A percentile compares a stretch with the other conserved stretches of the same genome.
These are phyloP conservation scores for Aspergillus intermedius DNA, from an alignment of 2,329 filamentous ascomycete species.

Conservation along the genomic window DNA sequence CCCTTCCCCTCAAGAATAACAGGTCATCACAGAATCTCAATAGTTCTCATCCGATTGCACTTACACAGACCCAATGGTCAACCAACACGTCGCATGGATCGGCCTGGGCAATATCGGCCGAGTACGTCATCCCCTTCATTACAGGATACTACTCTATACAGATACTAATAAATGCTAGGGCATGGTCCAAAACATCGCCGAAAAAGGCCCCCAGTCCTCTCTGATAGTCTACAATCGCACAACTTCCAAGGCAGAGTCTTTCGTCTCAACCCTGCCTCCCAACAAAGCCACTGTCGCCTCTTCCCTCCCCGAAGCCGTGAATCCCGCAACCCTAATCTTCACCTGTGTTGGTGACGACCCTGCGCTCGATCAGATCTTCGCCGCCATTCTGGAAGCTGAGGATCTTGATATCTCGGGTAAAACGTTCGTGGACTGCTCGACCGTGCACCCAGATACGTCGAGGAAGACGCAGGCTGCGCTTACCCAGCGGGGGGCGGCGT, in stretches of 20 bases:
- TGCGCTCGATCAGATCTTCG: constrained; percentile 59
- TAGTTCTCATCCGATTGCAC: too few species aligned
- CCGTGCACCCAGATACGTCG: constrained; percentile 76
- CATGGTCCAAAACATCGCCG: constrained; percentile 76
- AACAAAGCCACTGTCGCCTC: constrained; percentile 59
- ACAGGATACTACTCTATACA: neutral
- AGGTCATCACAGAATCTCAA: too few species aligned
- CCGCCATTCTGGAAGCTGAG: constrained; percentile 43
- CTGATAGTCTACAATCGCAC: constrained; percentile 79
- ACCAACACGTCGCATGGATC: constrained; percentile 63
- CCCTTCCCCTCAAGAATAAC: too few species aligned
- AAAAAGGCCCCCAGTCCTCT: constrained; percentile 67
- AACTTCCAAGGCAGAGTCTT: constrained; percentile 55
- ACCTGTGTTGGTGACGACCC: constrained; percentile 72
- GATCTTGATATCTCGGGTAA: constrained; percentile 58
- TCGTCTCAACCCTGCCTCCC: constrained; percentile 54
- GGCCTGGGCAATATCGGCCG: constrained; percentile 85
- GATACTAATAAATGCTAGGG: constrained; percentile 46
- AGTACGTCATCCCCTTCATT: constrained; percentile 43
- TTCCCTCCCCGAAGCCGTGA: constrained; percentile 60
- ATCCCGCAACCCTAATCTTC: constrained; percentile 71
- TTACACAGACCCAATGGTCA: neutral
- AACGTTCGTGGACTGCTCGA: constrained; percentile 80
- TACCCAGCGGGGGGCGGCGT: constrained; percentile 57
- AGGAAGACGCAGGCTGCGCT: constrained; percentile 56